A percentile compares a stretch with the other conserved stretches of the same genome.
Evolutionary conservation across 75 land plant genomes (phyloP).

Genomic region (Selaginella tamariscina): DNA sequence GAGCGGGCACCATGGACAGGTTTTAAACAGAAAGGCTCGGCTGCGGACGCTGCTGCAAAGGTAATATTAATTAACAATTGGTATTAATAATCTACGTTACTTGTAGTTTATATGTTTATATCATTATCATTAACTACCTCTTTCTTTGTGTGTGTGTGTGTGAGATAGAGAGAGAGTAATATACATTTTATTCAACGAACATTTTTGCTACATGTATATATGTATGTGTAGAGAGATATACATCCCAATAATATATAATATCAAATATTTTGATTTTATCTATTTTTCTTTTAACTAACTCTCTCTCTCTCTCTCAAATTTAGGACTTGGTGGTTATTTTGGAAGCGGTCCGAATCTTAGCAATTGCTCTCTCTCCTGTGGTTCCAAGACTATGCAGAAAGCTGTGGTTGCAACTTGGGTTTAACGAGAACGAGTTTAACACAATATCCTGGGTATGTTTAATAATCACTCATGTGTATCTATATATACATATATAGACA

Average conservation of each 20-base stretch:
- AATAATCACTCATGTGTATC: neutral
- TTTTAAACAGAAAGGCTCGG: constrained; percentile 70
- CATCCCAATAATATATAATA: too few species aligned
- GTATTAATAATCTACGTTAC: neutral
- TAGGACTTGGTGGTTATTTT: constrained; percentile 82
- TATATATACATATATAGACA: neutral
- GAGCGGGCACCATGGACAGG: constrained; percentile 82
- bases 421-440: constrained; percentile 42
- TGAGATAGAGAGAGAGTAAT: too few species aligned
- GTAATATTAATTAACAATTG: constrained; percentile 20
- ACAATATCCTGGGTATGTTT: constrained; percentile 63
- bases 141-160: too few species aligned
- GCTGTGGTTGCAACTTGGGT: constrained; percentile 81
- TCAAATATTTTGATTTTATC: too few species aligned
- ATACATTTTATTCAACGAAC: too few species aligned
- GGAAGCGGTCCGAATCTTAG: constrained; percentile 78
- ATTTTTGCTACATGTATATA: too few species aligned
- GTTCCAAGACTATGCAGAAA: constrained; percentile 50
- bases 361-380: constrained; percentile 82
- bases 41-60: constrained; percentile 73
- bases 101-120: too few species aligned
- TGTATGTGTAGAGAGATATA: too few species aligned
- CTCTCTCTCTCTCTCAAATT: too few species aligned
- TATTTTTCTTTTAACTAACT: too few species aligned
- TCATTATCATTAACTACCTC: too few species aligned